Evolutionary conservation across 2,329 filamentous ascomycete species (phyloP).

Genomic region (Chalaropsis ovoidea): DNA sequence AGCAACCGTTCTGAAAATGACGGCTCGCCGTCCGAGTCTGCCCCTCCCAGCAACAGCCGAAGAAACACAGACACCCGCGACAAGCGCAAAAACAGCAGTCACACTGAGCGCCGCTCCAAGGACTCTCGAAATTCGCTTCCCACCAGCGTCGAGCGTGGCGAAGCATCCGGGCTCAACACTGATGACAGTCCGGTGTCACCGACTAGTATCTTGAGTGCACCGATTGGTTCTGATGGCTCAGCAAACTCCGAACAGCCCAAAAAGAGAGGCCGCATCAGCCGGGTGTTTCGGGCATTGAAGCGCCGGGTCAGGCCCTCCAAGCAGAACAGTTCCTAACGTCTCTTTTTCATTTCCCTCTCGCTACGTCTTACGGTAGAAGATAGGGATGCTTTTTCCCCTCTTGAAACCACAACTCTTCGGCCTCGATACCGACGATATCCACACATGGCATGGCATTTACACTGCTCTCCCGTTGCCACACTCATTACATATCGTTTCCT

Average conservation of each 20-base stretch:
- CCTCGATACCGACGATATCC: neutral
- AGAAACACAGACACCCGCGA: constrained; percentile 9
- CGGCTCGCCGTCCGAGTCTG: neutral
- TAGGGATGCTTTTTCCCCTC: no score
- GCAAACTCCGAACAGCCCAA: neutral
- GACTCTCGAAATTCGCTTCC: constrained; percentile 11
- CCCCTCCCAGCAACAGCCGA: neutral
- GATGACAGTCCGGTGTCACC: neutral
- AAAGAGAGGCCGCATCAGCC: constrained; percentile 9
- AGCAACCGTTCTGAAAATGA: constrained; percentile 18
- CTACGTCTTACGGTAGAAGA: no score
- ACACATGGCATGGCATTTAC: neutral
- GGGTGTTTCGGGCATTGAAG: constrained; percentile 20
- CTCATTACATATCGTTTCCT: neutral
- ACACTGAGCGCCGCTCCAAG: constrained; percentile 5
- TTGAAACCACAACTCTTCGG: neutral
- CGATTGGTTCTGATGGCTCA: neutral
- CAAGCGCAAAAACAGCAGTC: constrained; percentile 15
- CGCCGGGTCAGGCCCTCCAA: constrained; percentile 9
- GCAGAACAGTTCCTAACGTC: neutral
- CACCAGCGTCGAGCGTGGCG: neutral
- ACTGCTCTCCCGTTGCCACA: neutral
- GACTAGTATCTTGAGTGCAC: neutral
- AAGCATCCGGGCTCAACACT: neutral
- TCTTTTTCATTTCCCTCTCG: neutral